These are phyloP conservation scores for Byssothecium circinans DNA, from an alignment of 2,329 filamentous ascomycete species.

Conservation along the genomic window DNA sequence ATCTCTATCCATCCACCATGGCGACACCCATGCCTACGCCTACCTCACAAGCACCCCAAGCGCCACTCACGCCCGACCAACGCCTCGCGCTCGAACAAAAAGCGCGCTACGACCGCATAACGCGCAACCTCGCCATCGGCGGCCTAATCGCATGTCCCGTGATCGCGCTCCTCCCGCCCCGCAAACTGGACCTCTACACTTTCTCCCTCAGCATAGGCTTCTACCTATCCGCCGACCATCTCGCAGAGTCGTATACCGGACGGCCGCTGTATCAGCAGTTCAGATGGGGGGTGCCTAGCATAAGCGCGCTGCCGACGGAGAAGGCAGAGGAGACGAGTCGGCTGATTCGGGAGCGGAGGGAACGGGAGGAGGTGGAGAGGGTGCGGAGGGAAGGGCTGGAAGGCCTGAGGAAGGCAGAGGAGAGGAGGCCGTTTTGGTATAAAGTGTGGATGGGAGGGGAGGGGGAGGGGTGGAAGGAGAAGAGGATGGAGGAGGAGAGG, in stretches of 20 bases:
- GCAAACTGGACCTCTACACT: conserved; percentile 65
- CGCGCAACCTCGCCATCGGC: conserved; percentile 52
- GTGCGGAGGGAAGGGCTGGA: conserved; percentile 30
- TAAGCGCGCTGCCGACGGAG: conserved; percentile 40
- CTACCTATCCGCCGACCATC: conserved; percentile 53
- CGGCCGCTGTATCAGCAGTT: conserved; percentile 38
- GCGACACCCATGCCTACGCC: neutral
- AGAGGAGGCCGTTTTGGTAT: conserved; percentile 25
- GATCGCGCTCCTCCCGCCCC: conserved; percentile 59
- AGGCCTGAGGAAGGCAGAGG: conserved; percentile 21
- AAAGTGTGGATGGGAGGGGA: conserved; percentile 46
- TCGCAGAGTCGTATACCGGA: conserved; percentile 47
- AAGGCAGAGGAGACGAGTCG: conserved; percentile 36
- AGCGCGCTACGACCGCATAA: conserved; percentile 31
- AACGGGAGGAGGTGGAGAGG: conserved; percentile 35
- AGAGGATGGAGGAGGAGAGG: conserved; percentile 49
- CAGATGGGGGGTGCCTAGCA: conserved; percentile 2
- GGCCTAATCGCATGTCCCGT: conserved; percentile 57
- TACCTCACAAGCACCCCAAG: conserved; percentile 14
- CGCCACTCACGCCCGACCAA: conserved; percentile 37
- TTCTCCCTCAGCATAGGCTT: conserved; percentile 55
- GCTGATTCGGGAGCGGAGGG: conserved; percentile 41
- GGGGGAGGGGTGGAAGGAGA: conserved; percentile 50
- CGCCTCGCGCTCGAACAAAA: conserved; percentile 37
- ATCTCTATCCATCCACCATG: neutral